A percentile compares a stretch with the other conserved stretches of the same genome.
phyloP scores from a whole-genome alignment of 2,329 filamentous ascomycete genomes.

The Alternaria viburni region DNA sequence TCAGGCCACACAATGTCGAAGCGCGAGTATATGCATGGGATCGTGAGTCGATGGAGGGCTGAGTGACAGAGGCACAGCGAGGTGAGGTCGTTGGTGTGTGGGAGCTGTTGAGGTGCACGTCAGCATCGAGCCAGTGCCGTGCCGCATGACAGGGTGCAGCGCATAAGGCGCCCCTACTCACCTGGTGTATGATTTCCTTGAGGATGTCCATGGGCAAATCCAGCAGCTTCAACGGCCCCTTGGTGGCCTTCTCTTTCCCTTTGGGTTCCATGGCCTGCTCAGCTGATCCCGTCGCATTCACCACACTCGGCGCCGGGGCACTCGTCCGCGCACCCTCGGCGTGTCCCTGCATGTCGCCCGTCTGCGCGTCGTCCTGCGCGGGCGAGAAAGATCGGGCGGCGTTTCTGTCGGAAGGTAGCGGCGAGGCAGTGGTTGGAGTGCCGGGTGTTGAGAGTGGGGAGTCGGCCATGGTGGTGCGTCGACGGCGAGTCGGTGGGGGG shows the following conservation, averaged over 20 bases:
- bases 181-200: conserved; percentile 80
- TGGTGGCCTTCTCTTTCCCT: conserved; percentile 55
- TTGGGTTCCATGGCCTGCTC: conserved; percentile 55
- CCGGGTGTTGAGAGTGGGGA: conserved; percentile 38
- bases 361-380: conserved; percentile 31
- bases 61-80: conserved; percentile 80
- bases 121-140: conserved; percentile 9
- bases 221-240: conserved; percentile 68
- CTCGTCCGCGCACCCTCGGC: conserved; percentile 19
- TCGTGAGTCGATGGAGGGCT: conserved; percentile 74
- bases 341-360: conserved; percentile 16
- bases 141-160: not conserved
- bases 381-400: conserved; percentile 23
- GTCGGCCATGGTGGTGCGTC: conserved; percentile 41
- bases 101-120: conserved; percentile 61
- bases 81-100: conserved; percentile 81
- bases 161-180: conserved; percentile 43
- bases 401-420: conserved; percentile 35
- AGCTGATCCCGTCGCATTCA: conserved; percentile 17
- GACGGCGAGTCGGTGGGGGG: conserved; percentile 28
- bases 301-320: conserved; percentile 9
- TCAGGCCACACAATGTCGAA: conserved; percentile 93
- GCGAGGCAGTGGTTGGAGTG: conserved; percentile 37
- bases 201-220: conserved; percentile 80
- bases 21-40: conserved; percentile 80